phyloP scores from a whole-genome alignment of 1,139 yeast genomes.

The Geotrichum bryndzae region DNA sequence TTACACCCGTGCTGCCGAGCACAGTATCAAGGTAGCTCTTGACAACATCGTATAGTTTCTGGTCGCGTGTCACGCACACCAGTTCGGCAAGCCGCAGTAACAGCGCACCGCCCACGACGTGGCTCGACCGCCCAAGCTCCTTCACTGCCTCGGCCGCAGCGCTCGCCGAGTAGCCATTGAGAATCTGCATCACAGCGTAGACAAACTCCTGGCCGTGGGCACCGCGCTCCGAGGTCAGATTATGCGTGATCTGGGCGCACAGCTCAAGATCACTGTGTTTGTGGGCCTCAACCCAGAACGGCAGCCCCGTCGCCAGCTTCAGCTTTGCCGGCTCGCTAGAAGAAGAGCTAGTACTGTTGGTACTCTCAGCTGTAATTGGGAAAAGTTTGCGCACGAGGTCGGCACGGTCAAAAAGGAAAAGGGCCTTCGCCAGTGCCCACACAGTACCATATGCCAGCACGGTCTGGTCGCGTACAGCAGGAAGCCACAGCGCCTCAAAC shows the following conservation, averaged over 20 bases:
- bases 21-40: neutral
- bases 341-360: conserved; percentile 2
- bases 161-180: neutral
- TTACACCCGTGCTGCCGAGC: neutral
- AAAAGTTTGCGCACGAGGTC: conserved; percentile 1
- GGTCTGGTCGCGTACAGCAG: conserved; percentile 15
- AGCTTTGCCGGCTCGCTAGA: neutral
- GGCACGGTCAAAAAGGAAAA: neutral
- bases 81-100: conserved; percentile 4
- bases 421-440: conserved; percentile 8
- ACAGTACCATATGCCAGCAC: conserved; percentile 1
- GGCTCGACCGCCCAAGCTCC: neutral
- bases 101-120: neutral
- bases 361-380: neutral
- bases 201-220: neutral
- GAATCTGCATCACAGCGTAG: neutral
- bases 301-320: neutral
- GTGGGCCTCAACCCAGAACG: conserved; percentile 4
- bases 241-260: neutral
- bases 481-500: conserved; percentile 24
- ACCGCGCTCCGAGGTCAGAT: neutral
- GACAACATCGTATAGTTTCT: neutral
- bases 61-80: neutral
- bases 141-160: neutral
- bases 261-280: neutral